Evolutionary conservation across 169 alveolate species (phyloP).

Genomic region (Cystoisospora suis): DNA sequence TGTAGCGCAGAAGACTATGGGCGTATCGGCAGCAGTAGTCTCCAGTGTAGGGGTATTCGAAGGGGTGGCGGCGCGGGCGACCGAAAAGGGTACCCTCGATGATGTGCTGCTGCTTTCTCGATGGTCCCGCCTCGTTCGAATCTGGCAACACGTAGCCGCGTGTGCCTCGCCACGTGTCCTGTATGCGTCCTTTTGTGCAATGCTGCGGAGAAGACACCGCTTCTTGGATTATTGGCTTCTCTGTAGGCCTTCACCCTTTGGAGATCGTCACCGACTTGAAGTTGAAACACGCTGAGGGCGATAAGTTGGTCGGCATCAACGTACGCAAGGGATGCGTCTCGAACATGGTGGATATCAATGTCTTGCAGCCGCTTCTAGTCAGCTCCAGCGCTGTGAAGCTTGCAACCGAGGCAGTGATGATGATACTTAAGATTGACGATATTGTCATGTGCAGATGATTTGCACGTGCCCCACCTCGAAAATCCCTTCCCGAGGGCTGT

Average conservation of each 20-base stretch:
- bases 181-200: background rate
- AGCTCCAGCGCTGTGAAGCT: conserved; percentile 95
- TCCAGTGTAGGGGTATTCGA: too few species aligned
- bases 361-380: conserved; percentile 92
- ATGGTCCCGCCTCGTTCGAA: too few species aligned
- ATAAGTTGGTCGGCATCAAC: conserved; percentile 92
- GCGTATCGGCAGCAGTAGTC: too few species aligned
- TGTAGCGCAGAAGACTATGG: too few species aligned
- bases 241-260: conserved; percentile 94
- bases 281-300: conserved; percentile 84
- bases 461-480: too few species aligned
- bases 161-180: background rate
- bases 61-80: too few species aligned
- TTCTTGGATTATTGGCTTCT: background rate
- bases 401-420: conserved; percentile 99
- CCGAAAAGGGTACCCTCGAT: background rate
- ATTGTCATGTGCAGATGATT: conserved; percentile 80
- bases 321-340: conserved; percentile 80
- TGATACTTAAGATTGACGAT: conserved; percentile 98
- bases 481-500: too few species aligned
- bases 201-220: background rate
- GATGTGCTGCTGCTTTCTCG: too few species aligned
- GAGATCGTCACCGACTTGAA: conserved; percentile 95
- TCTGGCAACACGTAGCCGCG: background rate
- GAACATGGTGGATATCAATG: conserved; percentile 44